These are phyloP conservation scores for Rosa chinensis DNA, from an alignment of 306 rosid species.

Conservation along the genomic window DNA sequence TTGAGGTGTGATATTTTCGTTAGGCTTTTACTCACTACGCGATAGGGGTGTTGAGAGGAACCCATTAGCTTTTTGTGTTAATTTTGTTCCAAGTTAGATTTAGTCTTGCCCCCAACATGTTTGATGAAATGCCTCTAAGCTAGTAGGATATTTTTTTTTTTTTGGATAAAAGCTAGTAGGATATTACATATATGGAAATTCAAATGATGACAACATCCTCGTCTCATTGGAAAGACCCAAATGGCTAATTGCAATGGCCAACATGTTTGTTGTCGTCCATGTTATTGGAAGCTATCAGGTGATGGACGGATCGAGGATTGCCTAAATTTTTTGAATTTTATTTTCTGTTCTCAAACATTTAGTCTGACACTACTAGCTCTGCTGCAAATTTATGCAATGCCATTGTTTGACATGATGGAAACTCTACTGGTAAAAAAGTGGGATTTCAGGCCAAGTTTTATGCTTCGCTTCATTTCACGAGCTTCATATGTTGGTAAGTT, in stretches of 20 bases:
- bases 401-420: slow-evolving; percentile 94
- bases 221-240: slow-evolving; percentile 58
- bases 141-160: slow-evolving; percentile 75
- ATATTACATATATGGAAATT: slow-evolving; percentile 69
- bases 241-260: slow-evolving; percentile 85
- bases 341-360: not conserved
- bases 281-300: slow-evolving; percentile 98
- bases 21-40: too few relatives aligned
- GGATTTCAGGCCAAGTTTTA: slow-evolving; percentile 43
- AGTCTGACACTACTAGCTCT: not conserved
- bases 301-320: not conserved
- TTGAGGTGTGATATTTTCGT: too few relatives aligned
- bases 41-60: too few relatives aligned
- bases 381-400: slow-evolving; percentile 81
- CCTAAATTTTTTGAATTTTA: not conserved
- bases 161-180: too few relatives aligned
- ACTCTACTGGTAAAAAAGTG: slow-evolving; percentile 70
- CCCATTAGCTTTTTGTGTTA: too few relatives aligned
- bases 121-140: too few relatives aligned
- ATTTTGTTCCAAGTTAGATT: too few relatives aligned
- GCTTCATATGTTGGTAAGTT: slow-evolving; percentile 67
- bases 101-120: too few relatives aligned
- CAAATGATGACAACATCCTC: slow-evolving; percentile 53
- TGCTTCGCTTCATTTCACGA: slow-evolving; percentile 66
- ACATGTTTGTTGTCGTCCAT: slow-evolving; percentile 85